Evolutionary conservation across 2,329 filamentous ascomycete species (phyloP).

Genomic region (Huntiella decipiens): DNA sequence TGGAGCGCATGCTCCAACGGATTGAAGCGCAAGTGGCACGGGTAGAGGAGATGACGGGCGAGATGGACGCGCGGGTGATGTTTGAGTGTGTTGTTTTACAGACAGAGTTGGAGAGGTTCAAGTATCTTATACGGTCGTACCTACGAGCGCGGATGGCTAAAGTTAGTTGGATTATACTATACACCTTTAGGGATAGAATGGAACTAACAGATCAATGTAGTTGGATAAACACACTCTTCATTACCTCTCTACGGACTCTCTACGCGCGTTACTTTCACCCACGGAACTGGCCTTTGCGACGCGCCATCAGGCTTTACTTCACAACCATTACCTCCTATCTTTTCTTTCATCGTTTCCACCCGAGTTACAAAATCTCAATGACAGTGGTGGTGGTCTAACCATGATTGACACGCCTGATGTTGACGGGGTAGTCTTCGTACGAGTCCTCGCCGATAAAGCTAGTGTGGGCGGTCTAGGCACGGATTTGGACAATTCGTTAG

Average conservation of each 20-base stretch:
- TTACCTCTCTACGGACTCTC: conserved; percentile 39
- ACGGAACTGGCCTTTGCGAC: conserved; percentile 69
- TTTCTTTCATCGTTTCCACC: conserved; percentile 71
- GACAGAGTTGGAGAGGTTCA: conserved; percentile 86
- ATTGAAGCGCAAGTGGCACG: conserved; percentile 51
- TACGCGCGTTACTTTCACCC: conserved; percentile 47
- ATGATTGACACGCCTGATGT: conserved; percentile 84
- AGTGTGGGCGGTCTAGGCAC: conserved; percentile 42
- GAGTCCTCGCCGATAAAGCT: conserved; percentile 41
- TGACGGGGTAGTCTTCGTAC: conserved; percentile 67
- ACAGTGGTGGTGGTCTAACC: conserved; percentile 61
- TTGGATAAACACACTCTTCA: conserved; percentile 62
- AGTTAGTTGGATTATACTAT: conserved; percentile 25
- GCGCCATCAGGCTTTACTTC: conserved; percentile 66
- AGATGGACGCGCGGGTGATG: conserved; percentile 78
- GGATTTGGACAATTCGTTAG: conserved; percentile 40
- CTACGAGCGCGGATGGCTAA: conserved; percentile 75
- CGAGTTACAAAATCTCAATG: conserved; percentile 67
- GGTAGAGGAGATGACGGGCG: conserved; percentile 59
- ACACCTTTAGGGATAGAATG: neutral
- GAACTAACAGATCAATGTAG: conserved; percentile 20
- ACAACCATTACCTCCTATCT: conserved; percentile 66
- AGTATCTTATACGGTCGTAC: conserved; percentile 72
- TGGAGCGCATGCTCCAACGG: conserved; percentile 62
- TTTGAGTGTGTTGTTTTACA: conserved; percentile 89